Conservation (phyloP, 1,284 basidiomycete species). For the Cutaneotrichosporon cavernicola region DNA sequence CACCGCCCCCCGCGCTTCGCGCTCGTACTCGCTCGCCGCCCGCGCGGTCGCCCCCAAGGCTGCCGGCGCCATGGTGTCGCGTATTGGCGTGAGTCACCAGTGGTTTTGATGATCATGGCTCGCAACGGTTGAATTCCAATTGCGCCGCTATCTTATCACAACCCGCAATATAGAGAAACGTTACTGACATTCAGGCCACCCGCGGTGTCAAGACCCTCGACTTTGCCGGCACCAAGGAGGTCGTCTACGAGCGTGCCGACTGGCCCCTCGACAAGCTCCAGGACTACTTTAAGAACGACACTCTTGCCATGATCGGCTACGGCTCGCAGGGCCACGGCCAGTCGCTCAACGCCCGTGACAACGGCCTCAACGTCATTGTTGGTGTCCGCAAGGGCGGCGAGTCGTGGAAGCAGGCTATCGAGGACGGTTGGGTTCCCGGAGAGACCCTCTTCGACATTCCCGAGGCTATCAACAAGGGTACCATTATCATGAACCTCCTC, state of each 20-base stretch:
- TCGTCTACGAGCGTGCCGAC: conserved; percentile 95
- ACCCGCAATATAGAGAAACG: too few species aligned
- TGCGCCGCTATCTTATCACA: conserved; percentile 6
- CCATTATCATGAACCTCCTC: conserved; percentile 99
- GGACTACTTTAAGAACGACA: conserved; percentile 99
- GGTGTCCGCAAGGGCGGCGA: conserved; percentile 97
- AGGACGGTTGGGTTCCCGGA: conserved; percentile 98
- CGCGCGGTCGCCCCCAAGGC: conserved; percentile 55
- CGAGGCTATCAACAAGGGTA: conserved; percentile 91
- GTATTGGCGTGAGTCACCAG: conserved; percentile 48
- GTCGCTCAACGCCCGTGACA: conserved; percentile 97
- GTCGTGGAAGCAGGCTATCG: conserved; percentile 87
- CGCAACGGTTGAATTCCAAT: too few species aligned
- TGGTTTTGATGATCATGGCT: too few species aligned
- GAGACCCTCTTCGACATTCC: conserved; percentile 98
- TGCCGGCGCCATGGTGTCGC: conserved; percentile 37
- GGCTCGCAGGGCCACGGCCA: conserved; percentile 98
- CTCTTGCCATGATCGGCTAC: conserved; percentile 97
- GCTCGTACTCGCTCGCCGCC: conserved; percentile 69
- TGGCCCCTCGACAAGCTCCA: conserved; percentile 98
- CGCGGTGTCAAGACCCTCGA: conserved; percentile 96
- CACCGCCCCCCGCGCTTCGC: conserved; percentile 44
- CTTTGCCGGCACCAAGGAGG: conserved; percentile 94
- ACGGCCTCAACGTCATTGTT: conserved; percentile 97
- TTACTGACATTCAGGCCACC: conserved; percentile 39